Evolutionary conservation across 2,329 filamentous ascomycete genomes (phyloP), one percentile per base, ranked within the genome.

Genomic region (Trichoderma asperellum): DNA sequence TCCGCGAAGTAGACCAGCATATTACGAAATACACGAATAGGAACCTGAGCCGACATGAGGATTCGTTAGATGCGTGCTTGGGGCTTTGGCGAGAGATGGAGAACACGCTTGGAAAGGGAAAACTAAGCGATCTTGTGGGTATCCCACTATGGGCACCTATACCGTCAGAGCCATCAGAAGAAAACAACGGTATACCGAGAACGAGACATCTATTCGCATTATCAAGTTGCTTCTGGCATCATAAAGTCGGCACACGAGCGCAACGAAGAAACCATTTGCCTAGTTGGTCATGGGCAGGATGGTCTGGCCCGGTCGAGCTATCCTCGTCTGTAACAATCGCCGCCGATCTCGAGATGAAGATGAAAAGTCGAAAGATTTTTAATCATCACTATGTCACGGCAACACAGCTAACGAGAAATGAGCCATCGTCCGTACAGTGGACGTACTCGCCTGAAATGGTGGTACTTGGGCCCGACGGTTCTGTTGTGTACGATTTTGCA

Each of bases 231-330:
- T 79, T 80, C 70, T 80, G 78, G 78, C 78, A 80, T n/a, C 78
- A 80, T 60, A 73, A 72, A 43, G 75, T 77, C 4, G 73, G 72
- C 7, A 71, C 37, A 1, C 47, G 73, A 56, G 75, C 75, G 1
- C 73, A 66, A n/a, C 68, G 78, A 53, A 73, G 77, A 1, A 68
- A 71, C 0, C 78, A 80, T 52, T 71, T 80, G 62, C 78, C 78
- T 10, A 80, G 78, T 69, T 80, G 78, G 78, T 78, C 78, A 2
- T 80, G 78, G 78, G 78, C 78, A 2, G 78, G 78, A 2, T 80
- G 78, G 78, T 73, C 75, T 21, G 78, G 78, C 16, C 72, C 76
- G 5, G 78, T 79, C 14, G 78, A 79, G 35, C 71, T 80, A 55
- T 74, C 76, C 70, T 79, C 77, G 6, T 77, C 77, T 12, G 75